Base-by-base conservation (phyloP, 108 stramenopile species). In the Skeletonema grethae region DNA sequence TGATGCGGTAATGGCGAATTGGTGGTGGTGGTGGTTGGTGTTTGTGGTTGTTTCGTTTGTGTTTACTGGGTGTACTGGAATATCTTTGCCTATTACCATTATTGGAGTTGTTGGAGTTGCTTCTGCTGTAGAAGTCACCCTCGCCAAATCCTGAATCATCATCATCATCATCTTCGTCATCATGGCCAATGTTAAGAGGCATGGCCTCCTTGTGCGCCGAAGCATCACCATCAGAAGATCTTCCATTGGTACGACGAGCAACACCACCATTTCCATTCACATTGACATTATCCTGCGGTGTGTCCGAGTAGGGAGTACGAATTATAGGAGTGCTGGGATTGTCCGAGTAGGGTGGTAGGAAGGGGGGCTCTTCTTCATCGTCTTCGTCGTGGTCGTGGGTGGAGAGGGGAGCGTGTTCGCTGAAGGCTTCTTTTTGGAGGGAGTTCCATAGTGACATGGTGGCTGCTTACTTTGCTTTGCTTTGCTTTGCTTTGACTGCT, bases 341-440 rank as follows among this genome's bases (percentile, higher is more conserved):
- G 18, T 72, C 71, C 35, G 62, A 63, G 28, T 72, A 72, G 41
- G 71, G 61, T 3, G 60, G 39, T 34, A 63, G 25, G 7, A 63
- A 36, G 15, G 61, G 24, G 20, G 57, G 32, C 38, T 72, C 71
- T 6, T 55, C 62, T 25, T 70, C 70, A 10, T 70, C 60, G 32
- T 46, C 60, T 22, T 63, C 56, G 59, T 62, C 55, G 13, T 48
- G 29, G 7, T 34, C 9, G 50, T 24, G 31, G 20, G 50, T 24
- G 31, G 71, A 72, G 13, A 72, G 71, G 28, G 61, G 71, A 36
- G 60, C 24, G 25, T 62, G 71, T 39, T 72, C 71, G 22, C 50
- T 22, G 22, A 8, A 53, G 22, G n/a, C n/a, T n/a, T 53, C 50
- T 53, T 53, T 53, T 5, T 53, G 20, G 15, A 53, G 8, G 15